Percentiles rank a stretch among this genome's conserved stretches.
These are phyloP conservation scores for Delonix regia DNA, from an alignment of 306 rosid genomes.

Conservation along the genomic window DNA sequence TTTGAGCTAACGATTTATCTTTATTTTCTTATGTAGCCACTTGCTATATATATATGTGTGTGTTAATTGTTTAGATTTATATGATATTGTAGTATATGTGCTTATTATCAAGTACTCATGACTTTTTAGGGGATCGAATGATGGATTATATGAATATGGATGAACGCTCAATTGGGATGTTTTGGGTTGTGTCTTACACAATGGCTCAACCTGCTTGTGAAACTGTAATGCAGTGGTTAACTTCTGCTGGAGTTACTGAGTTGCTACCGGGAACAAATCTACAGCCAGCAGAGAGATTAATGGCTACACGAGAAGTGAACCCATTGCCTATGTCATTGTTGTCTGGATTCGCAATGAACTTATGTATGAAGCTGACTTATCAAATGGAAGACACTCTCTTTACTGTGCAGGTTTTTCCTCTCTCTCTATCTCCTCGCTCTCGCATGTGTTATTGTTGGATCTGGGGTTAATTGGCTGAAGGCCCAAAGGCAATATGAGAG, in stretches of 20 bases:
- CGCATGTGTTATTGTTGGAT: no score
- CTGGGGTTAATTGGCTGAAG: no score
- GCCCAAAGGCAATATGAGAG: no score
- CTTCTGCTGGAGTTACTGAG: slow-evolving; percentile 75
- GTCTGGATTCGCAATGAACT: slow-evolving; percentile 93
- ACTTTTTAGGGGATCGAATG: slow-evolving; percentile 81
- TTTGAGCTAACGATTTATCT: no score
- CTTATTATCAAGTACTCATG: neutral
- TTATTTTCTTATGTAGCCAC: slow-evolving; percentile 3
- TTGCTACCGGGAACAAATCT: slow-evolving; percentile 63
- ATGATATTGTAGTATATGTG: neutral
- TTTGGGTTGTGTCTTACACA: slow-evolving; percentile 99
- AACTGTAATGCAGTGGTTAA: slow-evolving; percentile 86
- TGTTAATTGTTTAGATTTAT: neutral
- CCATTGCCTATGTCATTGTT: slow-evolving; percentile 94
- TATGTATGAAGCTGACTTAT: slow-evolving; percentile 78
- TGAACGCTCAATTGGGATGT: slow-evolving; percentile 97
- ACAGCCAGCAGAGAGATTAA: slow-evolving; percentile 69
- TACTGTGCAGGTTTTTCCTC: slow-evolving; percentile 69
- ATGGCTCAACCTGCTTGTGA: slow-evolving; percentile 99
- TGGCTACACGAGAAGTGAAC: slow-evolving; percentile 88
- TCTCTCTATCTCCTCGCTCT: neutral
- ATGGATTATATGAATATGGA: slow-evolving; percentile 99
- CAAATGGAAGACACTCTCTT: slow-evolving; percentile 94
- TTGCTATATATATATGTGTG: neutral